A percentile compares a stretch with the other conserved stretches of the same genome.
Evolutionary conservation across 257 asterid species (phyloP).

Genomic region (Linaria vulgaris): DNA sequence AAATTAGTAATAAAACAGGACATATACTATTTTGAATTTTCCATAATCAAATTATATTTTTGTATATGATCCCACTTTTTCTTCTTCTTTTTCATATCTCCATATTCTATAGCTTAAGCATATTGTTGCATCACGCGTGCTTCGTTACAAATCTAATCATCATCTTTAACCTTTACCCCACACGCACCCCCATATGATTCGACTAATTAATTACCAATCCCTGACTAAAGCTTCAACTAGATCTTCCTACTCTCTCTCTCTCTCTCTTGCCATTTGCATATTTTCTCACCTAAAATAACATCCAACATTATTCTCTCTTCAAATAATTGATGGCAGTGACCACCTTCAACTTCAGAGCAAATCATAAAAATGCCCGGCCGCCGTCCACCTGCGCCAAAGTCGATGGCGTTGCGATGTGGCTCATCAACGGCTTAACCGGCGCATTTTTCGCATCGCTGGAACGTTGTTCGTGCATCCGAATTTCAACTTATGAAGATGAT

Average conservation of each 20-base stretch:
- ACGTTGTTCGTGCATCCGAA: conserved; percentile 78
- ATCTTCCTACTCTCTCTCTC: conserved; percentile 5
- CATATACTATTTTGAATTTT: too few species aligned
- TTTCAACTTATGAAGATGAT: conserved; percentile 58
- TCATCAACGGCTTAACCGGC: conserved; percentile 58
- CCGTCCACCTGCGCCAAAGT: conserved; percentile 44
- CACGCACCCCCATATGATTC: too few species aligned
- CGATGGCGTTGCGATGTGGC: conserved; percentile 75
- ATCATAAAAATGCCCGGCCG: conserved; percentile 34
- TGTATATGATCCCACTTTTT: too few species aligned
- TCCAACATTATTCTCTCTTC: not conserved
- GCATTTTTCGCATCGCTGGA: conserved; percentile 78
- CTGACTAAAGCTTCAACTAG: conserved; percentile 6
- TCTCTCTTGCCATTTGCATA: conserved; percentile 9
- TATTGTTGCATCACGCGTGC: too few species aligned
- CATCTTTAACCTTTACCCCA: too few species aligned
- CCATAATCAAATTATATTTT: too few species aligned
- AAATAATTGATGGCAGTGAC: conserved; percentile 41
- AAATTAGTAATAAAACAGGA: too few species aligned
- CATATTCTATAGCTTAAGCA: too few species aligned
- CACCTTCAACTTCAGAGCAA: conserved; percentile 30
- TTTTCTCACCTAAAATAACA: not conserved
- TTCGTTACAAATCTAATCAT: too few species aligned
- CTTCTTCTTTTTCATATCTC: too few species aligned
- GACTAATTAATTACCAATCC: too few species aligned